A percentile compares a stretch with the other conserved stretches of the same genome.
Evolutionary conservation across 2,329 filamentous ascomycete species (phyloP).

Genomic region (Tolypocladium endophyticum): DNA sequence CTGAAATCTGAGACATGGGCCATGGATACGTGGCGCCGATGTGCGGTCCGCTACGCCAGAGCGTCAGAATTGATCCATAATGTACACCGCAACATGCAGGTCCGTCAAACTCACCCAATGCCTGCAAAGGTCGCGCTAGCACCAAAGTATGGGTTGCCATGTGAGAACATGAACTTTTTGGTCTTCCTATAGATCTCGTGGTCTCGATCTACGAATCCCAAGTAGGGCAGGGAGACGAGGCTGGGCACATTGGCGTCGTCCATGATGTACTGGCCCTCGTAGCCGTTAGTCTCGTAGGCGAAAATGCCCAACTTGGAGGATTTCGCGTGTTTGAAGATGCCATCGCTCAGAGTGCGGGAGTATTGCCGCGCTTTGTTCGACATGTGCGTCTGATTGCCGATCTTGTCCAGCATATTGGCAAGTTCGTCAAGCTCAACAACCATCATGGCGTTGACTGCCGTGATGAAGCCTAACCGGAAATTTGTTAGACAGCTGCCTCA

Average conservation of each 20-base stretch:
- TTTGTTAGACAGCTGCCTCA: not conserved
- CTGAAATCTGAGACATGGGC: slow-evolving; percentile 46
- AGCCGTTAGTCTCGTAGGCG: slow-evolving; percentile 69
- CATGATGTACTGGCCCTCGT: slow-evolving; percentile 56
- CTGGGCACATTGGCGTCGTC: slow-evolving; percentile 64
- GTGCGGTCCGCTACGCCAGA: slow-evolving; percentile 39
- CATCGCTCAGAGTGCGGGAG: slow-evolving; percentile 57
- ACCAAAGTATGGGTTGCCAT: slow-evolving; percentile 66
- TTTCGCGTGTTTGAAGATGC: slow-evolving; percentile 44
- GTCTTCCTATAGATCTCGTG: slow-evolving; percentile 69
- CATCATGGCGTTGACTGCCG: slow-evolving; percentile 25
- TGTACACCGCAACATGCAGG: not conserved
- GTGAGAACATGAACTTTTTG: slow-evolving; percentile 63
- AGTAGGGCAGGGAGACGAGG: slow-evolving; percentile 53
- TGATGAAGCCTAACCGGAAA: slow-evolving; percentile 33
- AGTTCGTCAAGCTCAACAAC: slow-evolving; percentile 43
- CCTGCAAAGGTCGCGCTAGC: slow-evolving; percentile 12
- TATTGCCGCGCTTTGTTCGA: slow-evolving; percentile 25
- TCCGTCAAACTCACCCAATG: slow-evolving; percentile 11
- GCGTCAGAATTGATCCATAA: not conserved
- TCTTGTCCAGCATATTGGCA: slow-evolving; percentile 52
- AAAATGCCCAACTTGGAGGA: slow-evolving; percentile 44
- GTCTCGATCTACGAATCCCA: slow-evolving; percentile 46
- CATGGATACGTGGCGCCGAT: slow-evolving; percentile 51
- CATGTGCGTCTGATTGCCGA: slow-evolving; percentile 60